These are phyloP conservation scores for Pseudogymnoascus sp. DNA, from an alignment of 2,329 filamentous ascomycete species.

Conservation along the genomic window DNA sequence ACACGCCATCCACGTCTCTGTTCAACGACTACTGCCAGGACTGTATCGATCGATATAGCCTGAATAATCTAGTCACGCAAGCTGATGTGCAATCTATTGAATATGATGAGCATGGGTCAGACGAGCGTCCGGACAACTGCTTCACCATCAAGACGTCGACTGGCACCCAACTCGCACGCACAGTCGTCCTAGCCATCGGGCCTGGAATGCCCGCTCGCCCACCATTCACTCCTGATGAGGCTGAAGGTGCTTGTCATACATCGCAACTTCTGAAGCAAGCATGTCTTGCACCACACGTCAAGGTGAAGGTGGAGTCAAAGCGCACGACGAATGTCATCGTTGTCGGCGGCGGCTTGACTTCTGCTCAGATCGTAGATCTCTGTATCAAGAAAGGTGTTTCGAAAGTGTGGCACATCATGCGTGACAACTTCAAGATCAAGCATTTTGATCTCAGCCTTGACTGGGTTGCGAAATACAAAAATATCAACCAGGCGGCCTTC, in stretches of 20 bases:
- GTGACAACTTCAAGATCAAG: constrained; percentile 52
- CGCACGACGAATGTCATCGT: constrained; percentile 57
- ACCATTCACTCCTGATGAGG: constrained; percentile 30
- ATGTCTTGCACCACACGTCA: constrained; percentile 30
- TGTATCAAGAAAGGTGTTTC: constrained; percentile 55
- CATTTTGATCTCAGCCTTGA: constrained; percentile 68
- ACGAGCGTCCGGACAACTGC: constrained; percentile 36
- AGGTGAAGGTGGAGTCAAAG: constrained; percentile 41
- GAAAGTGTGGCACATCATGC: constrained; percentile 63
- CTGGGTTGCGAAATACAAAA: constrained; percentile 79
- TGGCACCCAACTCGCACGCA: constrained; percentile 45
- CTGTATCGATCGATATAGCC: constrained; percentile 48
- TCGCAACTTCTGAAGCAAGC: constrained; percentile 7
- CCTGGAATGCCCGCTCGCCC: constrained; percentile 30
- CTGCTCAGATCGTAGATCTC: constrained; percentile 63
- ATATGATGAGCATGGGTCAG: constrained; percentile 12
- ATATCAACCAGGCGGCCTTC: constrained; percentile 67
- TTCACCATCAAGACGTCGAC: constrained; percentile 57
- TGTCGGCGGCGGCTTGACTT: constrained; percentile 68
- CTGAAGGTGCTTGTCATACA: constrained; percentile 11
- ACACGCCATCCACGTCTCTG: constrained; percentile 51
- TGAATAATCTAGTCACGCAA: constrained; percentile 51
- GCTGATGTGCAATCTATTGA: constrained; percentile 31
- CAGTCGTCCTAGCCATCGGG: constrained; percentile 63
- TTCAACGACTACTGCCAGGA: constrained; percentile 55